These are phyloP conservation scores for Phtheirospermum japonicum DNA, from an alignment of 257 asterid species.

Conservation along the genomic window DNA sequence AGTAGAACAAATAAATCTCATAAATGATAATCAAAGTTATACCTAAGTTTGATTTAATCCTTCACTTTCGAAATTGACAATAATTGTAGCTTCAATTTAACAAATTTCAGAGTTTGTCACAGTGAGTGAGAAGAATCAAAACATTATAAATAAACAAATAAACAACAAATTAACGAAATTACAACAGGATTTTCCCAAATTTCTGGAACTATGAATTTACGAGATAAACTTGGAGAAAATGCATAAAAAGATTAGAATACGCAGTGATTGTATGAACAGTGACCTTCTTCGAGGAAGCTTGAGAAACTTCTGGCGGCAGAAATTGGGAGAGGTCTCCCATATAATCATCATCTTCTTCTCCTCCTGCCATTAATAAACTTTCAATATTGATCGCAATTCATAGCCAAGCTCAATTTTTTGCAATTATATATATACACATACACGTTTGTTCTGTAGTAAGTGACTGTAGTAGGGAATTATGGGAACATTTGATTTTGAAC, in stretches of 20 bases:
- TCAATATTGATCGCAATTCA: too few species aligned
- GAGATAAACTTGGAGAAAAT: neutral
- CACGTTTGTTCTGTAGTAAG: too few species aligned
- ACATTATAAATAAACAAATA: neutral
- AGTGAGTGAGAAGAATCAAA: too few species aligned
- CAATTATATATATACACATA: too few species aligned
- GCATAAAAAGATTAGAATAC: neutral
- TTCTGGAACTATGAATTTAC: slow-evolving; percentile 26
- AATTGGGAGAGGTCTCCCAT: slow-evolving; percentile 92
- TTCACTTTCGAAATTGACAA: slow-evolving; percentile 7
- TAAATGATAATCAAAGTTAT: neutral
- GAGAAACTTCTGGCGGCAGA: slow-evolving; percentile 48
- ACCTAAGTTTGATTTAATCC: neutral
- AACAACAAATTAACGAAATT: neutral
- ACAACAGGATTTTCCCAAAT: neutral
- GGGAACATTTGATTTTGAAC: too few species aligned
- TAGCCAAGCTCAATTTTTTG: too few species aligned
- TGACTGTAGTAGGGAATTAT: too few species aligned
- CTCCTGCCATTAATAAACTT: slow-evolving; percentile 39
- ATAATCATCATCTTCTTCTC: slow-evolving; percentile 71
- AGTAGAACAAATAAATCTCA: neutral
- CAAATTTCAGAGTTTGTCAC: too few species aligned
- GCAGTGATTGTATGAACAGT: neutral
- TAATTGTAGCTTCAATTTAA: neutral
- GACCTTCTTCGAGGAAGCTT: slow-evolving; percentile 58